Base-by-base conservation (phyloP, 2,329 filamentous ascomycete genomes). In the Macrophomina tecta region DNA sequence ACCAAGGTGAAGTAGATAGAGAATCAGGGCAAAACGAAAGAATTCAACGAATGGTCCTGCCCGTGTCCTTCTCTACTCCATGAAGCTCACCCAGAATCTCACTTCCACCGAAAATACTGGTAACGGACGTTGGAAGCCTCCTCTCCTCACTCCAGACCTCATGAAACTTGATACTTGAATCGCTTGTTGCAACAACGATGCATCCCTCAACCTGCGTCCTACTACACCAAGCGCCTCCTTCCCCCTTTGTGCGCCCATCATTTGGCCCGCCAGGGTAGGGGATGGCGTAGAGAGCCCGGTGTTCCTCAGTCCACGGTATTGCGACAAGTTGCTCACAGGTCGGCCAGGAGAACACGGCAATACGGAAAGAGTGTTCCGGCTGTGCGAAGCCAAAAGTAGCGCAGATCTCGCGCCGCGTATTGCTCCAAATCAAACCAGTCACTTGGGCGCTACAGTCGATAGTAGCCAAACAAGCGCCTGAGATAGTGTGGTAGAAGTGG, bases 321-420 rank as follows among this genome's bases (percentile, higher is more conserved):
- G 91, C 90, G 11, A 92, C 91, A 1, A 97, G 87, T 75, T 95
- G 92, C 70, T 88, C 87, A 78, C 95, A 98, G 65, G 91, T 90
- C 0, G 95, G 95, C 95, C 95, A 98, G 53, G 91, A 90, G 79
- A 97, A 99, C 8, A 98, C 90, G 1, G 93, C 95, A 70, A 99
- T 92, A 23, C 95, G 89, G 72, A 91, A 92, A 0, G 91, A 88
- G 74, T 99, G 95, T 49, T 97, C 92, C 0, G 94, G 93, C 71
- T 97, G 90, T 3, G 94, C 89, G 75, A 96, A 98, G 4, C 95
- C 94, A 79, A 99, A 97, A 0, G 94, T 97, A 1, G 93, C 95
- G 0, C 88, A 92, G 69, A 99, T 95, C 77, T 98, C 95, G 45
- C 91, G 89, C 11, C 91, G 86, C 11, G 89, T 94, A 34, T 86